Evolutionary conservation across 202 grass and related monocot genomes (phyloP).

Genomic region (Eragrostis tef): DNA sequence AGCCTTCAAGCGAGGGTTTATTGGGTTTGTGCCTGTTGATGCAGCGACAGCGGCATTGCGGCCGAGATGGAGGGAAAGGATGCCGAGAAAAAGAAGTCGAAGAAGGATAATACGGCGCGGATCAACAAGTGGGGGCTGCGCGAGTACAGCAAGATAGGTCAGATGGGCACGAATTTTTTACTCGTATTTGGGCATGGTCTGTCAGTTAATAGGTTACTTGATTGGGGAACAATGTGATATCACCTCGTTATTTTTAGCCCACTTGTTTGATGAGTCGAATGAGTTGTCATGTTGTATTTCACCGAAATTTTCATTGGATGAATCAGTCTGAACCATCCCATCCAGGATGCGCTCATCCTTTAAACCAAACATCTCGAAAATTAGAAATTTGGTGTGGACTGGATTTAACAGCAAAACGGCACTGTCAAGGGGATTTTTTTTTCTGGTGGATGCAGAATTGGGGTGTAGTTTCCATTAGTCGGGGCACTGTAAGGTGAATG

Average conservation of each 20-base stretch:
- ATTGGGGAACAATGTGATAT: background rate
- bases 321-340: background rate
- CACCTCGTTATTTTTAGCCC: background rate
- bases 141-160: slow-evolving; percentile 87
- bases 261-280: background rate
- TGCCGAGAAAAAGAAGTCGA: slow-evolving; percentile 42
- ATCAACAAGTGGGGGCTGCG: slow-evolving; percentile 83
- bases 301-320: background rate
- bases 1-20: slow-evolving; percentile 23
- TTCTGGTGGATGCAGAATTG: background rate
- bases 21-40: slow-evolving; percentile 36
- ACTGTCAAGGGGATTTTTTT: background rate
- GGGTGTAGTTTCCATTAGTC: background rate
- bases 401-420: background rate
- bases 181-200: background rate
- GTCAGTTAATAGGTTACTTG: background rate
- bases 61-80: slow-evolving; percentile 28
- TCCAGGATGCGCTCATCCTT: background rate
- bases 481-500: background rate
- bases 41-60: slow-evolving; percentile 47
- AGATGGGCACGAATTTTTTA: slow-evolving; percentile 36
- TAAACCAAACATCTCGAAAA: background rate
- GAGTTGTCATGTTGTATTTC: background rate
- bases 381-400: background rate
- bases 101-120: slow-evolving; percentile 48